Conservation (phyloP, 2,329 filamentous ascomycete species). For the Colletotrichum incanum region DNA sequence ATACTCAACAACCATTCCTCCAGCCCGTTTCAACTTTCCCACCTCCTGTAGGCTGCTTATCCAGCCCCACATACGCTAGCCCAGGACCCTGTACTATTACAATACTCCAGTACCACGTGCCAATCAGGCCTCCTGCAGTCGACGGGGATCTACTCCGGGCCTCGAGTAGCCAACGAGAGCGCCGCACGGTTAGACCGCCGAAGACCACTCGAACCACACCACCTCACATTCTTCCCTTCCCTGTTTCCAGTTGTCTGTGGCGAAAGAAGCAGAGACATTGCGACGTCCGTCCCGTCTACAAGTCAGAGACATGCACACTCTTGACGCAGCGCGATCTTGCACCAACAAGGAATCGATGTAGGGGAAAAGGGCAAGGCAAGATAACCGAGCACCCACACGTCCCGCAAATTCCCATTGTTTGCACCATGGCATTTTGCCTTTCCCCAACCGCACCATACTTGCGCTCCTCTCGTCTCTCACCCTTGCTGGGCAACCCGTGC, state of each 20-base stretch:
- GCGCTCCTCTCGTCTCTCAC: neutral
- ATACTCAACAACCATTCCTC: neutral
- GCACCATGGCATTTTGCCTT: conserved; percentile 33
- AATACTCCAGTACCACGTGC: neutral
- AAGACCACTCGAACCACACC: neutral
- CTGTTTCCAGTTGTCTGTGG: conserved; percentile 18
- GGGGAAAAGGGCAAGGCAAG: conserved; percentile 5
- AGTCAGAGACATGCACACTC: conserved; percentile 17
- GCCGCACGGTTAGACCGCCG: neutral
- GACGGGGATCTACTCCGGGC: neutral
- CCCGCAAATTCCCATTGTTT: conserved; percentile 32
- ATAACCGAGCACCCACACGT: conserved; percentile 26
- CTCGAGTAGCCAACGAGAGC: neutral
- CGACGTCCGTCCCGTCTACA: conserved; percentile 21
- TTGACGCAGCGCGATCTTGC: conserved; percentile 4
- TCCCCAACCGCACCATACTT: neutral
- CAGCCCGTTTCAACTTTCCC: neutral
- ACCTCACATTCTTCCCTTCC: neutral
- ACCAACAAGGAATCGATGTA: neutral
- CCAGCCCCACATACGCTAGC: too few species aligned
- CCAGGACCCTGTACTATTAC: too few species aligned
- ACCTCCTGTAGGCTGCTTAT: neutral
- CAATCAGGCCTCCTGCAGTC: neutral
- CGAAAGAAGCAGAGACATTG: conserved; percentile 18
- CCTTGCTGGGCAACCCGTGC: neutral